Base-by-base conservation (phyloP, 2,329 filamentous ascomycete genomes). In the Mycogone perniciosa region DNA sequence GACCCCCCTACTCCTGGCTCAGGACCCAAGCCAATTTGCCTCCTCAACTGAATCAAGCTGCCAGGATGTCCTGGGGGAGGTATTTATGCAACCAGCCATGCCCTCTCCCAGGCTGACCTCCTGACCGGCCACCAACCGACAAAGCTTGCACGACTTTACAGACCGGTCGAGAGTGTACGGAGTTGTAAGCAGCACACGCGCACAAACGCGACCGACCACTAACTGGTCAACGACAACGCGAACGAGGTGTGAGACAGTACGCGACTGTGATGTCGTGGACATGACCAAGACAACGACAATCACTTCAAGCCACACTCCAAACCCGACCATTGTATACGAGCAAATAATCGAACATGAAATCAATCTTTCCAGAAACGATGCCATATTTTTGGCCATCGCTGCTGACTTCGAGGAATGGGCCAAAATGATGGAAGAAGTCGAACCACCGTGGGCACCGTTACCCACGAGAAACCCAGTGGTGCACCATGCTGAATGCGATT, bases 221-320 rank as follows among this genome's bases (percentile, higher is more conserved):
- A 39, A 33, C 7, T 40, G 33, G 48, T 46, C 52, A 4, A 51
- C 52, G 7, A 44, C 52, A 11, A 51, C 44, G 3, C 45, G 48
- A 37, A 51, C 52, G 2, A 29, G 8, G 1, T 54, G 52, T 31
- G 46, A 51, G 40, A 41, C 26, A 4, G 40, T 51, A 11, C 13
- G 41, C 8, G 52, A 50, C 13, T 54, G 48, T 34, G 52, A 54
- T n/a, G 33, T 40, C 20, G 44, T 35, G 10, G 52, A 50, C 39
- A 44, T 38, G 31, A 45, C 40, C 10, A 7, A 8, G 11, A 46
- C 52, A 10, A 43, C 38, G 29, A 46, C 43, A 38, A 31, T 50
- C 50, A 29, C 30, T 0, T 35, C 31, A 8, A 42, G 34, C 39
- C 13, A 41, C 33, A 10, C 26, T 5, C 10, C 6, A 20, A 10